Base-by-base conservation (phyloP, 371 early-diverging fungal genomes). In the Mortierella sp. region DNA sequence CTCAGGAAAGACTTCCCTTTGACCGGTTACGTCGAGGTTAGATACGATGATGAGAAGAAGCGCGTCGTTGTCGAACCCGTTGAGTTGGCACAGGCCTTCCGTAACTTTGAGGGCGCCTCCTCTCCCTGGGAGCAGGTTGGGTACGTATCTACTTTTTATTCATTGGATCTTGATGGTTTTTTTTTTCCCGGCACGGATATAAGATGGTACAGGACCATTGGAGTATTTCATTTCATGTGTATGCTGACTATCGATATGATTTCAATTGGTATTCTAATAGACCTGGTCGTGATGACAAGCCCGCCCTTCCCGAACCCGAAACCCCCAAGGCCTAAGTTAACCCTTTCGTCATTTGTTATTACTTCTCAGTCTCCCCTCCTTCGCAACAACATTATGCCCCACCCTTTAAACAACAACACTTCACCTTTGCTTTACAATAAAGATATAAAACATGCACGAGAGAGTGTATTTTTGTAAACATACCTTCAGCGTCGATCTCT, bases 1-100 rank as follows among this genome's bases (percentile, higher is more conserved):
- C 87, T 99, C 83, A 93, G 99, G 84, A 99, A 99, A 93, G 99
- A 99, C 86, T 99, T 99, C 93, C 99, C 99, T 72, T 91, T 98
- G 68, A 97, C 98, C 49, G 98, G 98, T 49, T 97, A 97, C 88
- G 96, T 96, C 32, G 98, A 98, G 90, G 96, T 98, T 63, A 91
- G 99, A 77, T 98, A 97, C 84, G 99, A 98, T 87, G 99, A 99
- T 79, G 98, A 97, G 88, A 96, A 96, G 94, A 98, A 98, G 93
- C 93, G 99, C 71, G 97, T 99, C 49, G 96, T 99, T 48, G 92
- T 96, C 49, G 99, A 99, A 88, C 98, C 98, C 46, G 91, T 98
- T 78, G 98, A 99, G 88, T 90, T 99, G 85, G 94, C 99, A 29
- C 99, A 99, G 91, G 96, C 97, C n/a, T 97, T 98, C 93, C 94